Percentiles rank a stretch among this genome's conserved stretches.
Conservation (phyloP, 495 filamentous ascomycete genomes). For the Talaromyces trachyspermus region DNA sequence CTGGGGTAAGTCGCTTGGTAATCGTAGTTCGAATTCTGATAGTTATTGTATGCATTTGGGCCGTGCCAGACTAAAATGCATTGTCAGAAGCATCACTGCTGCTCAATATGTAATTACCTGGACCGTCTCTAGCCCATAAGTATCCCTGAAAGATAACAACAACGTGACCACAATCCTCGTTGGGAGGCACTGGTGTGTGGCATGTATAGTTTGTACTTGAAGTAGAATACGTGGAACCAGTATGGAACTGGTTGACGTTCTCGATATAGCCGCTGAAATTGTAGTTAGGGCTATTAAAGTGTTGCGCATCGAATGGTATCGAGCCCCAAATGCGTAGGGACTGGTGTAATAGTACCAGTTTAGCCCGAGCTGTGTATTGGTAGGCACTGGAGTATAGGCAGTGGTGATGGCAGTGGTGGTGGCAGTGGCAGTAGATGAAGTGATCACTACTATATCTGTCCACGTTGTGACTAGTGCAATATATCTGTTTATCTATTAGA, state of each 20-base stretch:
- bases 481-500: background rate
- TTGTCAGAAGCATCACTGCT: conserved; percentile 1
- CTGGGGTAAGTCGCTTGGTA: conserved; percentile 1
- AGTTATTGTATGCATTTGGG: conserved; percentile 6
- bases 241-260: conserved; percentile 3
- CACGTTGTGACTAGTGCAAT: conserved; percentile 6
- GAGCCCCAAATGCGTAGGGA: background rate
- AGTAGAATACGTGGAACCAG: conserved; percentile 1
- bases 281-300: conserved; percentile 6
- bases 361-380: conserved; percentile 4
- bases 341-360: conserved; percentile 8
- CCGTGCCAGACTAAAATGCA: conserved; percentile 6
- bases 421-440: background rate
- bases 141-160: conserved; percentile 5
- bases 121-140: conserved; percentile 3
- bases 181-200: background rate
- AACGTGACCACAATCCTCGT: background rate
- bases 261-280: conserved; percentile 8
- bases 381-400: conserved; percentile 4
- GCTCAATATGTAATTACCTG: conserved; percentile 3
- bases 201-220: background rate
- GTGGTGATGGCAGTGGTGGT: conserved; percentile 2
- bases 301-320: background rate
- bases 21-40: conserved; percentile 7
- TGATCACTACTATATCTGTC: conserved; percentile 2